Evolutionary conservation across 352 stramenopile genomes (phyloP), one percentile per base, ranked within the genome.

Genomic region (Pythium chondricola): DNA sequence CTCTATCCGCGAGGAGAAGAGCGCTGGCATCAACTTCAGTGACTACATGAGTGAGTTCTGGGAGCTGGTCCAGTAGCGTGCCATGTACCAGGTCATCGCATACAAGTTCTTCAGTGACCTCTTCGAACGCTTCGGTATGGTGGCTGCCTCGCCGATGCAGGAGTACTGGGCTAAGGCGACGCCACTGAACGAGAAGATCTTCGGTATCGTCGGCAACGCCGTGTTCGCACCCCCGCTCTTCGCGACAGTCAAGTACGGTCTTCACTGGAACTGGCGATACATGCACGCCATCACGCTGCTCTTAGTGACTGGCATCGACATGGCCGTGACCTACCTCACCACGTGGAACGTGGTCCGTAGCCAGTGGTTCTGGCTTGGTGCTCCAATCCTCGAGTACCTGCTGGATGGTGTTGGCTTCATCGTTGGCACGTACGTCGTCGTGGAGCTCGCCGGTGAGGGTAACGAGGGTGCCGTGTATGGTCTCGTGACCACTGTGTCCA

Each of bases 1-100:
- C 49, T 65, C 68, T 17, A 76, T 83, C 40, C 63, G 65, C 39
- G 71, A 83, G 27, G 67, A 74, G 44, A 79, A 83, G 57, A 46
- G 45, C 24, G 21, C 41, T 2, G 62, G 57, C 8, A 30, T 49
- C 16, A 13, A 64, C 27, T 69, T 83, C 29, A 42, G 24, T 3
- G 29, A 65, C 45, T 82, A 82, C 55, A 63, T 81, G 3, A 43
- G 35, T 11, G 52, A 49, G 1, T 48, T 81, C 6, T 81, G 67
- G 60, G 35, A 55, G 44, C 36, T 68, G 17, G 17, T 54, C 10
- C 48, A 63, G 14, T 33, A 51, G 39, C 67, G 69, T 18, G 61
- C 69, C 2, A 59, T 74, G 52, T 71, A 71, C 36, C 71, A 84
- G 49, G 31, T 74, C 27, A 65, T 78, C 22, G 29, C 48, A 16